phyloP scores from a whole-genome alignment of 345 rosid genomes.

The Moricandia moricandioides region DNA sequence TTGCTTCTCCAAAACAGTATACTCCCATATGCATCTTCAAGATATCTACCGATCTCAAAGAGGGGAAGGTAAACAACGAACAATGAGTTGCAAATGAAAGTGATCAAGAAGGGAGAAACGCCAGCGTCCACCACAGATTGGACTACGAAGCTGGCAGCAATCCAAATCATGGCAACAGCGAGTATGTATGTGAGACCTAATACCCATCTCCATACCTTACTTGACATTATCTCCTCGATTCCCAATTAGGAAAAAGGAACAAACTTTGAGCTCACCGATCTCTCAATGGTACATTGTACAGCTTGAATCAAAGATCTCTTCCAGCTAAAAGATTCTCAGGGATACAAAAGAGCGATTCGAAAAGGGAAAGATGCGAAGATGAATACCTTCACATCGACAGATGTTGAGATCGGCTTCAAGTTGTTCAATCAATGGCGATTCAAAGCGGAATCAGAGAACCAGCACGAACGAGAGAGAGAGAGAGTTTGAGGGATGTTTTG shows the following conservation, averaged over 20 bases:
- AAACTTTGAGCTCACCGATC: constrained; percentile 6
- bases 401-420: not conserved
- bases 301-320: not conserved
- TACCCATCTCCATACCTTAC: not conserved
- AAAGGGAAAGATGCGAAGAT: not conserved
- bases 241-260: not conserved
- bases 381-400: not conserved
- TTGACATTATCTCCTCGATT: not conserved
- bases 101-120: constrained; percentile 30
- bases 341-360: not conserved
- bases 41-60: constrained; percentile 61
- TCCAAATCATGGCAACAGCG: not conserved
- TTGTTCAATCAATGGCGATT: not conserved
- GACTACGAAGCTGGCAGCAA: not conserved
- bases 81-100: constrained; percentile 91
- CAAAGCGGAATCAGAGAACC: constrained; percentile 3
- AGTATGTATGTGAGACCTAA: not conserved
- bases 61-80: constrained; percentile 81
- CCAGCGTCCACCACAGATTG: not conserved
- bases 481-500: not conserved
- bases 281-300: not conserved
- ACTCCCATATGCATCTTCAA: constrained; percentile 72
- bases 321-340: not conserved
- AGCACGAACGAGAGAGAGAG: not conserved
- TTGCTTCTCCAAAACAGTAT: constrained; percentile 62